Evolutionary conservation across 805 yeast species (phyloP).

Genomic region (Kodamaea restingae): DNA sequence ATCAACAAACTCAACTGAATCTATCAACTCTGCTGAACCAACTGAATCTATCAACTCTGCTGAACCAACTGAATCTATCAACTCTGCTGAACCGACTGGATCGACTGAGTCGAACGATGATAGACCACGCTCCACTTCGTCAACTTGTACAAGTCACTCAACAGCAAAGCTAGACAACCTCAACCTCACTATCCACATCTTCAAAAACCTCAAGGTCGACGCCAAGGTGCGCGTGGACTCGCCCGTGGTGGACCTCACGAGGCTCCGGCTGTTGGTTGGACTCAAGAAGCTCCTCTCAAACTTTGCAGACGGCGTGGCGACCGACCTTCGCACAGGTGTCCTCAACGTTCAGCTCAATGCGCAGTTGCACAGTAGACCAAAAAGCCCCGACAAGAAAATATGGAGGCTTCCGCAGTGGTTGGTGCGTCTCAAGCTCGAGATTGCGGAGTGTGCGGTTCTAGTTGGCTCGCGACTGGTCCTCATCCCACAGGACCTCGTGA

Average conservation of each 20-base stretch:
- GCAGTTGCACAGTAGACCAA: not conserved
- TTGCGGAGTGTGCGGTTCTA: slow-evolving; percentile 17
- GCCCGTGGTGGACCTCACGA: slow-evolving; percentile 22
- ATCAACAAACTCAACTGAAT: not conserved
- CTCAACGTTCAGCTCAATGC: slow-evolving; percentile 25
- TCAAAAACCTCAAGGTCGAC: slow-evolving; percentile 26
- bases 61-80: too few species aligned
- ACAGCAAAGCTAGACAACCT: slow-evolving; percentile 10
- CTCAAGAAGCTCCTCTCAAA: slow-evolving; percentile 26
- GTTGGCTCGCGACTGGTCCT: slow-evolving; percentile 40
- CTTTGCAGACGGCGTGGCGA: slow-evolving; percentile 21
- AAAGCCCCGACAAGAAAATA: slow-evolving; percentile 11
- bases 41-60: not conserved
- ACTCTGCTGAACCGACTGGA: too few species aligned
- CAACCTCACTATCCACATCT: slow-evolving; percentile 13
- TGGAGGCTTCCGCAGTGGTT: slow-evolving; percentile 30
- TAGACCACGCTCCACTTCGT: too few species aligned
- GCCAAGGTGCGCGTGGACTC: slow-evolving; percentile 18
- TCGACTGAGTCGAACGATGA: too few species aligned
- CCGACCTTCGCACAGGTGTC: slow-evolving; percentile 24
- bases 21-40: not conserved
- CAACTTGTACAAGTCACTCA: too few species aligned
- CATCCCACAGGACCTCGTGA: slow-evolving; percentile 22
- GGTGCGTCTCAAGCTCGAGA: slow-evolving; percentile 17
- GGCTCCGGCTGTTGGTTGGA: slow-evolving; percentile 30